Conservation (phyloP, 805 yeast species). For the Lipomyces starkeyi region DNA sequence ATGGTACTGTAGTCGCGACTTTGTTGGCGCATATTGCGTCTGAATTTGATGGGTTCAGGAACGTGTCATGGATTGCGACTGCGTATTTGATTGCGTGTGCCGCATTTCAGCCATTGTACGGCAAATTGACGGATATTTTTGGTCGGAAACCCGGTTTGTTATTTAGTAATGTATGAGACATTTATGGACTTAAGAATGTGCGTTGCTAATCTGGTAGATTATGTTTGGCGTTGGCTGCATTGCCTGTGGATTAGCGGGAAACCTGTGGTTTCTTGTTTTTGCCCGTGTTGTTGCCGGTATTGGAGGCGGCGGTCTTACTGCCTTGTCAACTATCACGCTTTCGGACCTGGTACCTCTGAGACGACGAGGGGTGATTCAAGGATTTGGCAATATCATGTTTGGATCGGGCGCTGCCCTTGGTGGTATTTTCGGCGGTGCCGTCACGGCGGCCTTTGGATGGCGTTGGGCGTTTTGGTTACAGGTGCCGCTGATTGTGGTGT, state of each 20-base stretch:
- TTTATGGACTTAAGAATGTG: too few species aligned
- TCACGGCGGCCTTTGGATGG: constrained; percentile 60
- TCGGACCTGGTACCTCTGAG: constrained; percentile 72
- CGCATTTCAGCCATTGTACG: constrained; percentile 79
- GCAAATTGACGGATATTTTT: constrained; percentile 69
- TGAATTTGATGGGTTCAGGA: constrained; percentile 58
- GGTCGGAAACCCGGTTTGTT: constrained; percentile 52
- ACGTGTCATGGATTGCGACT: constrained; percentile 77
- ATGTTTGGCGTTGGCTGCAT: constrained; percentile 58
- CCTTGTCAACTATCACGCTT: constrained; percentile 68
- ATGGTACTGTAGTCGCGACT: constrained; percentile 60
- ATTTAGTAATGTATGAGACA: constrained; percentile 48
- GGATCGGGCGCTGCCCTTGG: constrained; percentile 73
- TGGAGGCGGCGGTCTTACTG: constrained; percentile 77
- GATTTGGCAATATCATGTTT: constrained; percentile 66
- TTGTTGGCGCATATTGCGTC: constrained; percentile 63
- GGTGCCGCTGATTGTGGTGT: constrained; percentile 56
- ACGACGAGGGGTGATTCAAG: constrained; percentile 73
- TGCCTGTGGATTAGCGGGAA: constrained; percentile 53
- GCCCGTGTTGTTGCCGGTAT: constrained; percentile 73
- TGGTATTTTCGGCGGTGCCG: constrained; percentile 53
- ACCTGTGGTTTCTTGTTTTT: constrained; percentile 36
- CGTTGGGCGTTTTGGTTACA: constrained; percentile 48
- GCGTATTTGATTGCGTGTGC: constrained; percentile 72
- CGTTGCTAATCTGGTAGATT: constrained; percentile 13